phyloP scores from a whole-genome alignment of 805 yeast species.

The Candida alai region DNA sequence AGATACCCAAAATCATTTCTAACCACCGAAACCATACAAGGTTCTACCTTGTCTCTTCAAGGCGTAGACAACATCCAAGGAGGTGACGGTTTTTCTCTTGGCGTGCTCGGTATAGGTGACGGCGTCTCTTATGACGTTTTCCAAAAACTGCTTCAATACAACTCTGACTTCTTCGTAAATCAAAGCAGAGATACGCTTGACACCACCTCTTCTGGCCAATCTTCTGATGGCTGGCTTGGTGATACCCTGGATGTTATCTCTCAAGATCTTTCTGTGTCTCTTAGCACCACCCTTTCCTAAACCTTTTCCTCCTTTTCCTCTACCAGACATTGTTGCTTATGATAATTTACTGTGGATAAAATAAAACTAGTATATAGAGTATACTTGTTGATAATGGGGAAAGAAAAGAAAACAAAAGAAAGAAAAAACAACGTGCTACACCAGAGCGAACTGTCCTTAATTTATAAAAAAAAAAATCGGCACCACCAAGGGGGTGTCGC shows the following conservation, averaged over 20 bases:
- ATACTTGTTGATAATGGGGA: constrained; percentile 7
- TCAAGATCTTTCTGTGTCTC: constrained; percentile 99
- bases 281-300: constrained; percentile 99
- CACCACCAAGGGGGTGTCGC: constrained; percentile 1
- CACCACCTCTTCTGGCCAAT: constrained; percentile 99
- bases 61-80: constrained; percentile 97
- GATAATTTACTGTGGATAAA: constrained; percentile 4
- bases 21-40: constrained; percentile 99
- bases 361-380: background rate
- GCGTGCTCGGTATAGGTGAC: constrained; percentile 99
- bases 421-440: no score
- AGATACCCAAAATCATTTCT: constrained; percentile 25
- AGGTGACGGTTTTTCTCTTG: constrained; percentile 99
- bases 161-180: constrained; percentile 99
- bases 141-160: constrained; percentile 92
- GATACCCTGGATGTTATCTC: constrained; percentile 99
- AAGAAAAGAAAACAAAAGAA: constrained; percentile 2
- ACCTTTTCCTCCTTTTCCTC: constrained; percentile 99
- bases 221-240: constrained; percentile 99
- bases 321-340: constrained; percentile 78
- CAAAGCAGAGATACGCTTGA: constrained; percentile 98
- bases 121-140: constrained; percentile 97
- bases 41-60: constrained; percentile 99
- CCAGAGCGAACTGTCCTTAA: constrained; percentile 3
- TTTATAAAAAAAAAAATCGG: constrained; percentile 3